Base-by-base conservation (phyloP, 108 stramenopile species). In the Cyclostephanos tholiformis region DNA sequence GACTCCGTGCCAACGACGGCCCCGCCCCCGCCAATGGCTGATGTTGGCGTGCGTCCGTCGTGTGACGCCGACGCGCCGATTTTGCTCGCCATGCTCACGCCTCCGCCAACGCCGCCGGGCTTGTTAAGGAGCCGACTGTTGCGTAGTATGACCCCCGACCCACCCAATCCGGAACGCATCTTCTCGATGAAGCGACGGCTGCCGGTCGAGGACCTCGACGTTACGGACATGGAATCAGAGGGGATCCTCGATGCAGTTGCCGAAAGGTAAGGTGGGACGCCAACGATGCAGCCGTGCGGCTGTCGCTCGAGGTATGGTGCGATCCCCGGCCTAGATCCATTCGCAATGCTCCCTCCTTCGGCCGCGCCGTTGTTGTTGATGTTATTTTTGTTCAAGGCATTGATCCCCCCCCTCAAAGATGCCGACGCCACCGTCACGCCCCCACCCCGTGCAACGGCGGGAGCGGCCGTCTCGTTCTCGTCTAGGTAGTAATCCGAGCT, bases 151-250 rank as follows among this genome's bases (percentile, higher is more conserved):
- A 57, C 56, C 8, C 56, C 56, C 26, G 56, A 53, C 1, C 27
- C 36, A 66, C 32, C 32, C 2, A 32, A 51, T 26, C 76, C 72
- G 17, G 61, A 55, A 55, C 80, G 9, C 61, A 62, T 62, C 10
- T n/a, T n/a, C 38, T 41, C 41, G 39, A 62, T n/a, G 41, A 62
- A 30, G 0, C 61, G 39, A 6, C 59, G 59, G 22, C 36, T 38
- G n/a, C 61, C 61, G 20, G 61, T 81, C 12, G 80, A 77, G 30
- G 81, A 72, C 58, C 68, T 77, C 1, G 74, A 62, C 48, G 65
- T 53, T 6, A 67, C 53, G 29, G 78, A 70, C 39, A 71, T 63
- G 38, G 63, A 63, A 64, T 56, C 67, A 19, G 41, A 39, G 4
- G 68, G 32, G 41, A 64, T 71, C 38, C 22, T 17, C n/a, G 43